Evolutionary conservation across 306 rosid genomes (phyloP).

Genomic region (Macrotyloma uniflorum): DNA sequence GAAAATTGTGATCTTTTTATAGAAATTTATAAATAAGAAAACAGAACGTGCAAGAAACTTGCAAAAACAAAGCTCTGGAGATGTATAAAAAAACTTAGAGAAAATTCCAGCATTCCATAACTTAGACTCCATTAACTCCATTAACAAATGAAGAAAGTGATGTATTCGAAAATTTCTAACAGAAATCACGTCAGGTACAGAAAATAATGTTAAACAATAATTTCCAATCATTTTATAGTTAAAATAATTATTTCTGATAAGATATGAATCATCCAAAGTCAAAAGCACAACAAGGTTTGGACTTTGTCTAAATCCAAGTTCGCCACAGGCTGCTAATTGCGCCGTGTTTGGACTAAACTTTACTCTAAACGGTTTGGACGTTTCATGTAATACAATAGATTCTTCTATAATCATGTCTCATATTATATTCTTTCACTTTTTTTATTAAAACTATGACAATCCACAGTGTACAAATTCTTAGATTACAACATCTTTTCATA

Average conservation of each 20-base stretch:
- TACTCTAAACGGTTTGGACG: neutral
- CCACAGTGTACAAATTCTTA: no score
- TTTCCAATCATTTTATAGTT: neutral
- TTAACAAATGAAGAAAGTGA: no score
- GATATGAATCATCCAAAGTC: neutral
- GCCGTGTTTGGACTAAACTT: constrained; percentile 25
- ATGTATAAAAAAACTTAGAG: no score
- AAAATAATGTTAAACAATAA: neutral
- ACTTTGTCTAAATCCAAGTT: constrained; percentile 2
- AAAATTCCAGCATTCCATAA: neutral
- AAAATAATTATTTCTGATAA: neutral
- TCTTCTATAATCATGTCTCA: neutral
- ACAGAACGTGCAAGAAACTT: no score
- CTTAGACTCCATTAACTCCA: no score
- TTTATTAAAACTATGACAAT: neutral
- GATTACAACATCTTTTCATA: neutral
- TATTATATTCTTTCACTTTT: no score
- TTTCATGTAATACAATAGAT: neutral
- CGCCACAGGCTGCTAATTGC: neutral
- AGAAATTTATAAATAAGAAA: no score
- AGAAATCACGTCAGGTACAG: neutral
- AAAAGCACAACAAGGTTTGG: neutral
- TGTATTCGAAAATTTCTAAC: neutral
- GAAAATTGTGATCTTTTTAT: no score
- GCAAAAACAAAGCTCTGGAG: no score